Conservation (phyloP, 257 asterid species). For the Solanum piurae region DNA sequence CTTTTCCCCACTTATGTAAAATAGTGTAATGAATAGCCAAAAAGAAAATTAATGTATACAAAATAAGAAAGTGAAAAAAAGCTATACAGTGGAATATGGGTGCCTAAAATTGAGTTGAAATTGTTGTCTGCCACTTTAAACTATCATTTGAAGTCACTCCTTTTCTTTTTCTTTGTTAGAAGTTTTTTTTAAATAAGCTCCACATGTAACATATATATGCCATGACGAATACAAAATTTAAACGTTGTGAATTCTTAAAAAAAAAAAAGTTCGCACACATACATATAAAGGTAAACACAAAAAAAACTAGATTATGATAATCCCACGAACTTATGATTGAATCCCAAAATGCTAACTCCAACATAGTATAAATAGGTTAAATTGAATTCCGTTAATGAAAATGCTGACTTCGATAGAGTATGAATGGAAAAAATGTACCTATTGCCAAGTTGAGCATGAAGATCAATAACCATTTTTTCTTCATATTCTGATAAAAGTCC, state of each 20-base stretch:
- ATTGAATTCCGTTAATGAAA: not conserved
- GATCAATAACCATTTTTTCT: constrained; percentile 91
- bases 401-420: not conserved
- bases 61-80: not conserved
- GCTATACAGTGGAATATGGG: constrained; percentile 1
- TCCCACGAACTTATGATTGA: not conserved
- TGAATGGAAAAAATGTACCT: constrained; percentile 20
- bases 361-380: not conserved
- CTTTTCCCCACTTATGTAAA: not conserved
- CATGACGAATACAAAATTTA: not conserved
- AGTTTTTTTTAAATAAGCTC: not conserved
- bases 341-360: not conserved
- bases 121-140: constrained; percentile 24
- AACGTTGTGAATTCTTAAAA: not conserved
- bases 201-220: not conserved
- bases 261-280: too few relatives aligned
- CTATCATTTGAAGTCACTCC: not conserved
- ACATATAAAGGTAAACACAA: not conserved
- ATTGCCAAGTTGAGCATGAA: constrained; percentile 94
- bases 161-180: not conserved
- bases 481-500: constrained; percentile 85
- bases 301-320: not conserved
- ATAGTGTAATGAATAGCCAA: not conserved
- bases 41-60: not conserved
- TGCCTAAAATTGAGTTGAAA: constrained; percentile 1